Conservation (phyloP, 768 basidiomycete species). For the Mycena latifolia region DNA sequence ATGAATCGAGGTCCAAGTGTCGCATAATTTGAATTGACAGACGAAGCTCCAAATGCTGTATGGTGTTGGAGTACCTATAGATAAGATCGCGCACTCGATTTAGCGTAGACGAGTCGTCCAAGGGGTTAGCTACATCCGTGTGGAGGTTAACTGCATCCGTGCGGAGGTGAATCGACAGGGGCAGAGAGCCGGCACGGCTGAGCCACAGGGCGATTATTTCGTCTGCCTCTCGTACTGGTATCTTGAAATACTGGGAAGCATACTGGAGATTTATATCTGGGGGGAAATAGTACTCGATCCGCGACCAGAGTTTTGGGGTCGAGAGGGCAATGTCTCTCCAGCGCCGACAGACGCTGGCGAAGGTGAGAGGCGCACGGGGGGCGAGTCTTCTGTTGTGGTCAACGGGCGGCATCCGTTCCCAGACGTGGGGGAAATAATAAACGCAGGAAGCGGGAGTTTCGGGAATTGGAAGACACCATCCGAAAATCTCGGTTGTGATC, state of each 20-base stretch:
- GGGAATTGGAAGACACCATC: neutral
- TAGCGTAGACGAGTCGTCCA: neutral
- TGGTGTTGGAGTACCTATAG: neutral
- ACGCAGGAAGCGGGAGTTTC: too few relatives aligned
- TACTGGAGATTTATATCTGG: neutral
- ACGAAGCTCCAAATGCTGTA: neutral
- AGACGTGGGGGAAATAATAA: too few relatives aligned
- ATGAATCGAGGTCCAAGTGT: neutral
- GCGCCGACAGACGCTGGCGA: too few relatives aligned
- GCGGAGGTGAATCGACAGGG: too few relatives aligned
- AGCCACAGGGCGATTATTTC: neutral
- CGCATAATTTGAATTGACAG: neutral
- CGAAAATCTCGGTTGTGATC: constrained; percentile 16
- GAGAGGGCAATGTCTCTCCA: constrained; percentile 13
- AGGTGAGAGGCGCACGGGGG: too few relatives aligned
- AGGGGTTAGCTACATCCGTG: neutral
- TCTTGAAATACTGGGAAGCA: too few relatives aligned
- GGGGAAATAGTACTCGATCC: too few relatives aligned
- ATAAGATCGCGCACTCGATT: neutral
- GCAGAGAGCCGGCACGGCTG: neutral
- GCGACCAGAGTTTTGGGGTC: constrained; percentile 17
- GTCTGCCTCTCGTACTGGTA: too few relatives aligned
- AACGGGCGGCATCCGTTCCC: too few relatives aligned
- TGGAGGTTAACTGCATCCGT: neutral
- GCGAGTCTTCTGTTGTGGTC: too few relatives aligned